Conservation (phyloP, 129 eudicot species). For the Ambrosia trifida region DNA sequence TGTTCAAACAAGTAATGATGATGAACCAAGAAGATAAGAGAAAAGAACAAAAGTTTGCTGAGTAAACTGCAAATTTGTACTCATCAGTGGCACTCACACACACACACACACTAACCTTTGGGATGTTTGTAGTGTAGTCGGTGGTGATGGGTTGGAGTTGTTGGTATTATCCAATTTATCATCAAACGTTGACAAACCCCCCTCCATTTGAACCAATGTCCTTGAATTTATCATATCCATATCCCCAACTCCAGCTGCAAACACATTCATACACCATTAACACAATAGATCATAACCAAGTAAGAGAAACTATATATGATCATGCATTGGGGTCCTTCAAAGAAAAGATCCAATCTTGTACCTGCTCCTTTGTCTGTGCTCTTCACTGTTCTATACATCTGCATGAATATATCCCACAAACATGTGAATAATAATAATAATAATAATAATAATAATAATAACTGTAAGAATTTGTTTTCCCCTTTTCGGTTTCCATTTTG, state of each 20-base stretch:
- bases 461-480: background rate
- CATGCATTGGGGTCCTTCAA: constrained; percentile 29
- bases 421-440: constrained; percentile 10
- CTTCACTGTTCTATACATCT: constrained; percentile 99
- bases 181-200: constrained; percentile 36
- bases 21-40: constrained; percentile 21
- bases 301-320: background rate
- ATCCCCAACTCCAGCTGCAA: constrained; percentile 43
- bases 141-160: constrained; percentile 39
- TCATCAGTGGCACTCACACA: constrained; percentile 19
- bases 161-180: constrained; percentile 40
- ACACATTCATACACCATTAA: constrained; percentile 26
- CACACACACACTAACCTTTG: constrained; percentile 58
- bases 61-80: constrained; percentile 20
- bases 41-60: constrained; percentile 33
- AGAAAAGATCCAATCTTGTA: constrained; percentile 40
- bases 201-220: constrained; percentile 36
- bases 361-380: constrained; percentile 85
- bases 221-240: constrained; percentile 39
- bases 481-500: constrained; percentile 51
- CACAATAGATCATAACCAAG: constrained; percentile 23
- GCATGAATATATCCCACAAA: constrained; percentile 48
- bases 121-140: constrained; percentile 46
- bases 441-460: background rate
- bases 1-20: constrained; percentile 37